These are phyloP conservation scores for Microbotryum intermedium DNA, from an alignment of 1,284 basidiomycete species.

Conservation along the genomic window DNA sequence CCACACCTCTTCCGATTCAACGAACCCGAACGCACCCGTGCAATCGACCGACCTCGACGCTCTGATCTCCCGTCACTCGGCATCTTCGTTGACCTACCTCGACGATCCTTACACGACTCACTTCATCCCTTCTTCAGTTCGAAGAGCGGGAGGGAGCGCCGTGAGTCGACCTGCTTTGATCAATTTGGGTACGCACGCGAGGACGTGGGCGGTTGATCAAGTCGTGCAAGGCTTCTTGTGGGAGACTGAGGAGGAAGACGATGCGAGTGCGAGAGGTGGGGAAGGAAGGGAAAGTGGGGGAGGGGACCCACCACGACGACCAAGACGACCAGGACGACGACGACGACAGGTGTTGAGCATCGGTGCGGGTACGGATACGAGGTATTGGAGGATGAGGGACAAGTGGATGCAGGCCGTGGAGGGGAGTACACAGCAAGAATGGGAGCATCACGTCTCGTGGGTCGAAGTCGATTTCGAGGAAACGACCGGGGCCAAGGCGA, in stretches of 20 bases:
- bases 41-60: conserved; percentile 67
- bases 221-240: conserved; percentile 65
- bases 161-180: conserved; percentile 57
- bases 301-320: not conserved
- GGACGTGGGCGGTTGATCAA: conserved; percentile 68
- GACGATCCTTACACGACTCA: conserved; percentile 58
- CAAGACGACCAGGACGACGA: not conserved
- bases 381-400: conserved; percentile 79
- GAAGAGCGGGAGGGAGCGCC: conserved; percentile 34
- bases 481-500: conserved; percentile 70
- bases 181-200: conserved; percentile 87
- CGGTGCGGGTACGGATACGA: conserved; percentile 84
- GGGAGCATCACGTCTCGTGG: conserved; percentile 47
- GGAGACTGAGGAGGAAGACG: not conserved
- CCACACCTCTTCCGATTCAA: no score
- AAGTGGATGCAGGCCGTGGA: conserved; percentile 26
- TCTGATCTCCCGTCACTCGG: conserved; percentile 66
- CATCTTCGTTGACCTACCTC: conserved; percentile 65
- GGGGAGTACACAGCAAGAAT: conserved; percentile 44
- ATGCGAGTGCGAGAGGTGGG: conserved; percentile 21
- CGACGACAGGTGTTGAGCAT: conserved; percentile 74
- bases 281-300: conserved; percentile 35
- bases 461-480: conserved; percentile 86
- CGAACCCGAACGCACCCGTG: conserved; percentile 45
- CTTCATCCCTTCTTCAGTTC: conserved; percentile 58